A percentile compares a stretch with the other conserved stretches of the same genome.
These are phyloP conservation scores for Acidiella bohemica DNA, from an alignment of 495 filamentous ascomycete species.

Conservation along the genomic window DNA sequence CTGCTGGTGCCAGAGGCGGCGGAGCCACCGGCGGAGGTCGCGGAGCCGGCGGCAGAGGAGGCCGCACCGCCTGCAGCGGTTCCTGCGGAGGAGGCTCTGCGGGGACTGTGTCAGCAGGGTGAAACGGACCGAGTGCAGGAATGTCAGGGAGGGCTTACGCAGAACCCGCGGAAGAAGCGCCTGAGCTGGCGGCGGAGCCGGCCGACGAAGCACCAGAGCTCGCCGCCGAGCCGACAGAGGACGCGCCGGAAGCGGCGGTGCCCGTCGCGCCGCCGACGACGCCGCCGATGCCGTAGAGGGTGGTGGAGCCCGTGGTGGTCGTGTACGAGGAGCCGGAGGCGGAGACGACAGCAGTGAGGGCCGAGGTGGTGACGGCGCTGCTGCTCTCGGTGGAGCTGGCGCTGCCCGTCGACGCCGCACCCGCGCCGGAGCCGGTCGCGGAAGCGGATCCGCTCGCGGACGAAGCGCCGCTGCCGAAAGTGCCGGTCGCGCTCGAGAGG, in stretches of 20 bases:
- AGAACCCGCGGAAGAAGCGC: too few relatives aligned
- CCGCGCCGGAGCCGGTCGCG: background rate
- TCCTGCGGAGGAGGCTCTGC: constrained; percentile 8
- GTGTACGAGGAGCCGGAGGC: constrained; percentile 16
- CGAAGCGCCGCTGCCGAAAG: constrained; percentile 16
- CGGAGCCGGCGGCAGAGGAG: background rate
- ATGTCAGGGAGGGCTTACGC: too few relatives aligned
- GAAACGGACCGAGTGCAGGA: too few relatives aligned
- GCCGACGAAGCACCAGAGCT: constrained; percentile 16
- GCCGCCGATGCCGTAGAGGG: constrained; percentile 20
- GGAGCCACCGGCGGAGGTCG: background rate
- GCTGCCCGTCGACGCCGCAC: background rate
- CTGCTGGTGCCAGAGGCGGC: constrained; percentile 1
- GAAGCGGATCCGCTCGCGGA: constrained; percentile 8
- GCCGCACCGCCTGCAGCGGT: background rate
- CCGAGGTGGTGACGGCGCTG: constrained; percentile 22
- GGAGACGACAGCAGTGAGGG: constrained; percentile 22
- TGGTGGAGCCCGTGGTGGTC: constrained; percentile 24
- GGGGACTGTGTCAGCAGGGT: background rate
- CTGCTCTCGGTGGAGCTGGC: background rate
- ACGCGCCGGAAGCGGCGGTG: constrained; percentile 6
- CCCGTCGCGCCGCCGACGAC: constrained; percentile 15
- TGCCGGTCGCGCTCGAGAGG: constrained; percentile 19
- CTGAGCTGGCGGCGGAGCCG: constrained; percentile 12
- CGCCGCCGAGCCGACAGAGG: constrained; percentile 7